A percentile compares a stretch with the other conserved stretches of the same genome.
These are phyloP conservation scores for Yarrowia galli DNA, from an alignment of 1,139 yeast species.

Conservation along the genomic window DNA sequence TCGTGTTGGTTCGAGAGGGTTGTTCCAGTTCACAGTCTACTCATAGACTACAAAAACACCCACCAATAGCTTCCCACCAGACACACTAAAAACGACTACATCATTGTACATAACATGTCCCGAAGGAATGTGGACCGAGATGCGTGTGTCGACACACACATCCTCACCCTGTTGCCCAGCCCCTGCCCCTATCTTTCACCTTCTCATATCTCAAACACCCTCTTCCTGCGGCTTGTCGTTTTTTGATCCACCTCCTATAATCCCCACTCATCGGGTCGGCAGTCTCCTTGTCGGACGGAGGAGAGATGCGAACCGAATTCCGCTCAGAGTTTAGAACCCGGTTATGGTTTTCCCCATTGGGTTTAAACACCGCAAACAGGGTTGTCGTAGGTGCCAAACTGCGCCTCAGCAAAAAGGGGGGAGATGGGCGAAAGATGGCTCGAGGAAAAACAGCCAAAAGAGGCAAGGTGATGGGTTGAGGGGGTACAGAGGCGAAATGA, in stretches of 20 bases:
- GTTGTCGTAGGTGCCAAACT: slow-evolving; percentile 17
- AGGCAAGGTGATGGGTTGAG: not conserved
- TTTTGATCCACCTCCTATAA: too few relatives aligned
- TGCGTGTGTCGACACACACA: not conserved
- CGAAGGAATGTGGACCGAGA: slow-evolving; percentile 2
- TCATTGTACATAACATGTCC: not conserved
- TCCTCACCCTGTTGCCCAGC: too few relatives aligned
- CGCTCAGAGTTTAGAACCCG: slow-evolving; percentile 18
- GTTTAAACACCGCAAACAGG: slow-evolving; percentile 30
- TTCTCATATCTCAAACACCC: not conserved
- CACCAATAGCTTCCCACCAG: too few relatives aligned
- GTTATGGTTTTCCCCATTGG: slow-evolving; percentile 9
- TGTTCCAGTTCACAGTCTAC: too few relatives aligned
- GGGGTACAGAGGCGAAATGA: not conserved
- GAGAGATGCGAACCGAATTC: not conserved
- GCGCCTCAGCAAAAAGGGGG: slow-evolving; percentile 32
- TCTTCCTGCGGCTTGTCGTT: too few relatives aligned
- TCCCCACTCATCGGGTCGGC: not conserved
- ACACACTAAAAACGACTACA: not conserved
- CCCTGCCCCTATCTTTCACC: slow-evolving; percentile 11
- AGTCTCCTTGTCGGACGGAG: slow-evolving; percentile 1
- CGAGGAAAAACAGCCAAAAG: slow-evolving; percentile 2
- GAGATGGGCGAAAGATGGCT: not conserved
- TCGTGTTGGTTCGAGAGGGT: too few relatives aligned
- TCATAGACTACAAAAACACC: too few relatives aligned